A percentile compares a stretch with the other conserved stretches of the same genome.
phyloP scores from a whole-genome alignment of 2,329 filamentous ascomycete genomes.

The Aureobasidium uvarum region DNA sequence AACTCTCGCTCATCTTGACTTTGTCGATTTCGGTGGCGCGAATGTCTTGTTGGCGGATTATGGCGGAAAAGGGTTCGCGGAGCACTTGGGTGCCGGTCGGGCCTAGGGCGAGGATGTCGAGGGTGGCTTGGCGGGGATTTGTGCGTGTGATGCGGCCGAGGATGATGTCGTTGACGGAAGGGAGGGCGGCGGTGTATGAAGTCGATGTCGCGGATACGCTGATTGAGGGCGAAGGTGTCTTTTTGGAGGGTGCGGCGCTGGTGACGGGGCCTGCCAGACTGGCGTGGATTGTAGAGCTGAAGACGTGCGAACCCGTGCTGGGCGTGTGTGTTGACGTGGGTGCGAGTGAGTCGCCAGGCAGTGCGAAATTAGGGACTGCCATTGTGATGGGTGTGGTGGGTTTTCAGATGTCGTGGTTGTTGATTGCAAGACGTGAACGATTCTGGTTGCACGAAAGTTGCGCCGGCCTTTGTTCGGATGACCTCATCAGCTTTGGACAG shows the following conservation, averaged over 20 bases:
- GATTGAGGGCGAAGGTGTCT: constrained; percentile 46
- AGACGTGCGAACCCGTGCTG: constrained; percentile 81
- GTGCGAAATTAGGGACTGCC: constrained; percentile 50
- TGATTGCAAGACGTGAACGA: background rate
- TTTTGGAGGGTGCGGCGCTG: constrained; percentile 51
- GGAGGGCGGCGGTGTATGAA: constrained; percentile 65
- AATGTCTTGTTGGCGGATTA: constrained; percentile 68
- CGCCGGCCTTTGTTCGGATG: constrained; percentile 21
- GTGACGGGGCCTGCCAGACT: constrained; percentile 69
- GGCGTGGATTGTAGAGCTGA: constrained; percentile 71
- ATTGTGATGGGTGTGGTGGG: constrained; percentile 4
- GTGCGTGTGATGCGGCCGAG: constrained; percentile 84
- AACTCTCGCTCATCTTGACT: constrained; percentile 85
- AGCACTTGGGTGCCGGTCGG: constrained; percentile 41
- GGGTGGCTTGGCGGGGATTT: constrained; percentile 77
- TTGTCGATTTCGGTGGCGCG: constrained; percentile 94
- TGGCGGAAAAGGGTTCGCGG: constrained; percentile 36
- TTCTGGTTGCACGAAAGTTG: constrained; percentile 12
- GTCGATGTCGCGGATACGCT: constrained; percentile 27
- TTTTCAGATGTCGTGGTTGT: background rate
- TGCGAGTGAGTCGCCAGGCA: constrained; percentile 81
- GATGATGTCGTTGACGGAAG: constrained; percentile 75
- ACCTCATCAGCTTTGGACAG: background rate
- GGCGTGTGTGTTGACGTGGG: constrained; percentile 63
- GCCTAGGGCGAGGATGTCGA: constrained; percentile 81